Percentiles rank a stretch among this genome's conserved stretches.
Conservation (phyloP, 345 rosid species). For the Salix viminalis region DNA sequence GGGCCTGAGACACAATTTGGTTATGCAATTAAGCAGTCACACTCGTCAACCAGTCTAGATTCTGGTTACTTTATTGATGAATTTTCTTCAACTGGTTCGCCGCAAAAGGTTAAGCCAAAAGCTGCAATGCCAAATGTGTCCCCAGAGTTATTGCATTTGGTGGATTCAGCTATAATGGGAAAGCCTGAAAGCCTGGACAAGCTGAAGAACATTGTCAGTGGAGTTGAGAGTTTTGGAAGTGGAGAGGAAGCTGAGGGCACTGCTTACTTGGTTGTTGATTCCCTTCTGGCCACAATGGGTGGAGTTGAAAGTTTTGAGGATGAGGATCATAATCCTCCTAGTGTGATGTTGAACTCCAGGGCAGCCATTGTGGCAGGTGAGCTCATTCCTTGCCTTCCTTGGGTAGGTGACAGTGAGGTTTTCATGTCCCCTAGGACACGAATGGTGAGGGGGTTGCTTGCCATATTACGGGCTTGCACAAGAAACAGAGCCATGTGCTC, state of each 20-base stretch:
- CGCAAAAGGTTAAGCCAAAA: conserved; percentile 61
- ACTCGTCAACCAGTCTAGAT: conserved; percentile 55
- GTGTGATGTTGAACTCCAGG: conserved; percentile 95
- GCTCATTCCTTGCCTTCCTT: conserved; percentile 86
- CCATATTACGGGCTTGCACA: conserved; percentile 88
- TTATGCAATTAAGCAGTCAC: conserved; percentile 40
- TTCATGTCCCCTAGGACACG: conserved; percentile 91
- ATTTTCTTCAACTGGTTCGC: conserved; percentile 59
- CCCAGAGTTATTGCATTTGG: conserved; percentile 94
- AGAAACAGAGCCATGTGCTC: conserved; percentile 99
- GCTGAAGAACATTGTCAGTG: conserved; percentile 80
- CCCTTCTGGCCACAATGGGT: conserved; percentile 98
- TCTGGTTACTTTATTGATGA: conserved; percentile 40
- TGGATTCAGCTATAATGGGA: conserved; percentile 99
- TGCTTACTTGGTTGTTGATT: conserved; percentile 86
- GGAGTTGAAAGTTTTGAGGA: conserved; percentile 99
- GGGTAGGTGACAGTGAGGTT: conserved; percentile 56
- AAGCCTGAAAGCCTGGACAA: conserved; percentile 85
- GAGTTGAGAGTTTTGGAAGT: conserved; percentile 64
- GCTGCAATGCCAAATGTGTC: conserved; percentile 82
- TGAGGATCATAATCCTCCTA: conserved; percentile 91
- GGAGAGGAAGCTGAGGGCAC: conserved; percentile 78
- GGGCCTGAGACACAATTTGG: conserved; percentile 45
- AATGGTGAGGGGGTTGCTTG: conserved; percentile 92
- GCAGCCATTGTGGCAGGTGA: conserved; percentile 97